Evolutionary conservation across 1,284 basidiomycete species (phyloP).

Genomic region (Cryptococcus neoformans): DNA sequence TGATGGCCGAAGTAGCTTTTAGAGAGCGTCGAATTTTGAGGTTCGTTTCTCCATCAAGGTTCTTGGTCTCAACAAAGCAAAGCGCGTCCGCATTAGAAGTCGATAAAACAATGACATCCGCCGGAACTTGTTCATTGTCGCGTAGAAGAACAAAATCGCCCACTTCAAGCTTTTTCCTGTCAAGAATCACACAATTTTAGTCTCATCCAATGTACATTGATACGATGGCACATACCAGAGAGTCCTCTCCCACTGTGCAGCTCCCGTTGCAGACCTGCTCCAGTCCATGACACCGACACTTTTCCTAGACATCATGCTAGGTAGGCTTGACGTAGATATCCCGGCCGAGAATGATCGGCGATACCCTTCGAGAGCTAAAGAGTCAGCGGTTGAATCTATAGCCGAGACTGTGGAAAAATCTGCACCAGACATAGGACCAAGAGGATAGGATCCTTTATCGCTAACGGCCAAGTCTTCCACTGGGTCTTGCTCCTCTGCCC

Average conservation of each 20-base stretch:
- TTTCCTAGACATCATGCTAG: constrained; percentile 51
- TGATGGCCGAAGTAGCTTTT: constrained; percentile 69
- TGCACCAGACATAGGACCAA: constrained; percentile 35
- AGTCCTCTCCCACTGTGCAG: constrained; percentile 87
- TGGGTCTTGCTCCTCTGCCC: constrained; percentile 27
- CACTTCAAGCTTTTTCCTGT: constrained; percentile 90
- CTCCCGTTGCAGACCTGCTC: constrained; percentile 63
- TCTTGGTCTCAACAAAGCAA: constrained; percentile 92
- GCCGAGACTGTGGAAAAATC: constrained; percentile 11
- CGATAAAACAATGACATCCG: constrained; percentile 83
- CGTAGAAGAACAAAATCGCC: constrained; percentile 61
- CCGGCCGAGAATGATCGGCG: constrained; percentile 8
- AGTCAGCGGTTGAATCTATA: constrained; percentile 5
- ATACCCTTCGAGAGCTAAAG: not conserved
- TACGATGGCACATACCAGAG: constrained; percentile 56
- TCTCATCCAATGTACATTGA: not conserved
- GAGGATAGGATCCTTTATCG: constrained; percentile 20
- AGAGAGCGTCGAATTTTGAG: constrained; percentile 80
- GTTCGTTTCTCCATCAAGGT: constrained; percentile 96
- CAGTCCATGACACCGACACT: constrained; percentile 75
- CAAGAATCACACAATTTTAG: not conserved
- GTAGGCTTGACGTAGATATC: constrained; percentile 16
- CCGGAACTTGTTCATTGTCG: constrained; percentile 94
- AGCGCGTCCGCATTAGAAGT: constrained; percentile 71
- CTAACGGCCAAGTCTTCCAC: constrained; percentile 11